Evolutionary conservation across 2,329 filamentous ascomycete species (phyloP).

Genomic region (Leptographium wingfieldii): DNA sequence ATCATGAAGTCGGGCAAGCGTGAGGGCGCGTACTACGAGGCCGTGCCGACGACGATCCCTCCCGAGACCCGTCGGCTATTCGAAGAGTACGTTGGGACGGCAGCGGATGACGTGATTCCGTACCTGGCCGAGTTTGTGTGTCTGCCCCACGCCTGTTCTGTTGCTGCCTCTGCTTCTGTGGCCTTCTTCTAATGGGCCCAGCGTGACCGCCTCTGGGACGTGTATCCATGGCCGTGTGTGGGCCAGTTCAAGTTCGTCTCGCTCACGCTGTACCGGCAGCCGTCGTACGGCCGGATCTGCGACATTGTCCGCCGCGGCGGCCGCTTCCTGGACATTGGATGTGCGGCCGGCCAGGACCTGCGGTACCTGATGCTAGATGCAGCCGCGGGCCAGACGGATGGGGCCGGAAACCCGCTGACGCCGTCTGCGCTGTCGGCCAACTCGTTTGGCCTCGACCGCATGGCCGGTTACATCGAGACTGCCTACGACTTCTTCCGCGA

Average conservation of each 20-base stretch:
- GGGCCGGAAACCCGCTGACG: no score
- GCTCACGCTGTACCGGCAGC: slow-evolving; percentile 2
- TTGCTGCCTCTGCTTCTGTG: no score
- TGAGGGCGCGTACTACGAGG: background rate
- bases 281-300: slow-evolving; percentile 5
- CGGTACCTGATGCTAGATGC: slow-evolving; percentile 9
- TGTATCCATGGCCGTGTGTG: slow-evolving; percentile 9
- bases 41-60: background rate
- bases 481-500: slow-evolving; percentile 9
- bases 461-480: slow-evolving; percentile 4
- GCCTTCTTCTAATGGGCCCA: background rate
- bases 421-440: slow-evolving; percentile 4
- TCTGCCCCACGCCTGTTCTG: background rate
- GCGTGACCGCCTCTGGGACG: background rate
- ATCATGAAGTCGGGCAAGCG: background rate
- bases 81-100: slow-evolving; percentile 2
- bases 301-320: slow-evolving; percentile 3
- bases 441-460: slow-evolving; percentile 7
- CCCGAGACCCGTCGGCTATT: background rate
- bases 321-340: slow-evolving; percentile 11
- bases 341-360: slow-evolving; percentile 9
- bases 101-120: background rate
- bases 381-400: background rate
- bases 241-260: slow-evolving; percentile 11
- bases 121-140: slow-evolving; percentile 1